Evolutionary conservation across 2,329 filamentous ascomycete genomes (phyloP).

Genomic region (Cordyceps militaris): DNA sequence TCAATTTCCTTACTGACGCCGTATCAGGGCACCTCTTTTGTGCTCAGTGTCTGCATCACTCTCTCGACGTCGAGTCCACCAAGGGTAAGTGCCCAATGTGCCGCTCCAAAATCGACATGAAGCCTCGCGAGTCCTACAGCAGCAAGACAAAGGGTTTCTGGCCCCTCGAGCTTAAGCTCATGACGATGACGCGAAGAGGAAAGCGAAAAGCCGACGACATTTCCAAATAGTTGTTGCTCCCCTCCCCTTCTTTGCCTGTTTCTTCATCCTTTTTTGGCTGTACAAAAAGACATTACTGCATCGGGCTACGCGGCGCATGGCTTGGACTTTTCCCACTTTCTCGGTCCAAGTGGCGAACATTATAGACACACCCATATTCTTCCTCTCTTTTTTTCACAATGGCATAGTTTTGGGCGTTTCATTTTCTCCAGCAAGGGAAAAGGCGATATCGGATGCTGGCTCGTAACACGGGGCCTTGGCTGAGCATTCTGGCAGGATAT

Average conservation of each 20-base stretch:
- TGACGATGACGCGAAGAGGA: slow-evolving; percentile 48
- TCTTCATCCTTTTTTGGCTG: neutral
- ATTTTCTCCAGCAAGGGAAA: neutral
- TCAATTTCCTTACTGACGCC: neutral
- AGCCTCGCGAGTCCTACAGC: slow-evolving; percentile 33
- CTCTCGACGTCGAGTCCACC: slow-evolving; percentile 49
- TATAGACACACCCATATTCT: neutral
- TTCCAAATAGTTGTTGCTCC: slow-evolving; percentile 17
- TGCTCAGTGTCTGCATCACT: slow-evolving; percentile 53
- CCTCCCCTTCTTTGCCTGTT: neutral
- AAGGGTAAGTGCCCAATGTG: slow-evolving; percentile 58
- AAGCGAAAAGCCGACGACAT: slow-evolving; percentile 30
- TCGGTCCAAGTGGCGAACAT: neutral
- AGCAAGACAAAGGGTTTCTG: slow-evolving; percentile 47
- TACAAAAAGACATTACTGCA: neutral
- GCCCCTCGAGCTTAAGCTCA: slow-evolving; percentile 55
- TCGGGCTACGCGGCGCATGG: neutral
- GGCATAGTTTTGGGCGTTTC: neutral
- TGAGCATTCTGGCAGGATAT: slow-evolving; percentile 5
- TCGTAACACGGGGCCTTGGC: neutral
- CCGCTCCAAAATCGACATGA: slow-evolving; percentile 49
- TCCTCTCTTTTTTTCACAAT: neutral
- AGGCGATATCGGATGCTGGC: neutral
- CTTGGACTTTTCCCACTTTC: neutral
- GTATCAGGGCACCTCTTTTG: slow-evolving; percentile 58